Percentiles rank a stretch among this genome's conserved stretches.
These are phyloP conservation scores for Elsinoe fawcettii DNA, from an alignment of 2,329 filamentous ascomycete species.

Conservation along the genomic window DNA sequence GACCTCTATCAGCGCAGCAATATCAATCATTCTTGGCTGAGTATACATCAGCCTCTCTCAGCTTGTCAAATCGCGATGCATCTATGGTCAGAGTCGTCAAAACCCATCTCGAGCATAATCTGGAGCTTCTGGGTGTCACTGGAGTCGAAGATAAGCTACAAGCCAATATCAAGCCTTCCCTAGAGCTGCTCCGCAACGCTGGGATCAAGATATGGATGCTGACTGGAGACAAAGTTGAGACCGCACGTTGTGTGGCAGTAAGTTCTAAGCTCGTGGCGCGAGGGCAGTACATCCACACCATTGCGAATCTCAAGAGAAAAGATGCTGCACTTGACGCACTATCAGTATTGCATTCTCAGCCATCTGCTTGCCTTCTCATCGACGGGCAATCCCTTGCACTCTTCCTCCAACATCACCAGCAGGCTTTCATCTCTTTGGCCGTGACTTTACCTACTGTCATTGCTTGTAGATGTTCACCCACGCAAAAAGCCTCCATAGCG, in stretches of 20 bases:
- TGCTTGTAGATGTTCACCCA: slow-evolving; percentile 92
- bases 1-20: slow-evolving; percentile 67
- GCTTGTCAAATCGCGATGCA: slow-evolving; percentile 69
- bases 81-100: slow-evolving; percentile 74
- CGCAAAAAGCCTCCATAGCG: slow-evolving; percentile 92
- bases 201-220: slow-evolving; percentile 99
- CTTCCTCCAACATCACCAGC: slow-evolving; percentile 72
- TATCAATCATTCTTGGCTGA: slow-evolving; percentile 71
- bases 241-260: slow-evolving; percentile 89
- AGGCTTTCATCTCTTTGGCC: slow-evolving; percentile 80
- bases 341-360: slow-evolving; percentile 78
- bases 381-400: slow-evolving; percentile 85
- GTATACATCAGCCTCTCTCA: slow-evolving; percentile 72
- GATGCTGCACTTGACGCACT: slow-evolving; percentile 80
- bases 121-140: slow-evolving; percentile 93
- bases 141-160: slow-evolving; percentile 97
- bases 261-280: slow-evolving; percentile 88
- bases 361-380: slow-evolving; percentile 80
- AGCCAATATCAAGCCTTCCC: slow-evolving; percentile 85
- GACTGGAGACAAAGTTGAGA: slow-evolving; percentile 97
- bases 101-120: slow-evolving; percentile 73
- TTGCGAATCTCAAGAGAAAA: slow-evolving; percentile 66
- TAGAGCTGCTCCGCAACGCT: slow-evolving; percentile 90
- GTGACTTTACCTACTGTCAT: slow-evolving; percentile 86
- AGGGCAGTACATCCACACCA: slow-evolving; percentile 92